phyloP scores from a whole-genome alignment of 2,329 filamentous ascomycete genomes.

The Davidsoniella eucalypti region DNA sequence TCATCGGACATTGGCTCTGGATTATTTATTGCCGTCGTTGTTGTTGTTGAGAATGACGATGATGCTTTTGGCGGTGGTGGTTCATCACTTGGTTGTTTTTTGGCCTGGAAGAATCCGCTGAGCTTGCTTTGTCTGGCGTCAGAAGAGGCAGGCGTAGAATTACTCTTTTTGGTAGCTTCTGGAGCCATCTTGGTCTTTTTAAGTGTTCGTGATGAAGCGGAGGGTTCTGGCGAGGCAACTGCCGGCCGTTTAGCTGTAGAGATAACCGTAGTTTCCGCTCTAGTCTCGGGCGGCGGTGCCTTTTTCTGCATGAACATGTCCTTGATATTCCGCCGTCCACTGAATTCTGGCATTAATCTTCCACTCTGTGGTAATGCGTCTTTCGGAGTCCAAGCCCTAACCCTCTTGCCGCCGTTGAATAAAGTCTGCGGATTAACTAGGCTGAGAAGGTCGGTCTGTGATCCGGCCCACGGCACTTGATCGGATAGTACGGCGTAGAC shows the following conservation, averaged over 20 bases:
- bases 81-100: slow-evolving; percentile 15
- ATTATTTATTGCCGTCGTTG: not conserved
- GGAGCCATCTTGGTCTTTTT: slow-evolving; percentile 8
- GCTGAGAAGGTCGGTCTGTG: slow-evolving; percentile 42
- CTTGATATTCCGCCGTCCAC: slow-evolving; percentile 67
- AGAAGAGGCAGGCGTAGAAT: not conserved
- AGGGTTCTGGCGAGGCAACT: slow-evolving; percentile 21
- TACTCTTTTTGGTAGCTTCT: slow-evolving; percentile 16
- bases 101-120: slow-evolving; percentile 65
- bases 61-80: slow-evolving; percentile 5
- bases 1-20: too few species aligned
- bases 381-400: slow-evolving; percentile 48
- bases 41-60: not conserved
- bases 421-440: slow-evolving; percentile 61
- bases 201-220: slow-evolving; percentile 17
- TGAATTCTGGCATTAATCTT: slow-evolving; percentile 74
- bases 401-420: slow-evolving; percentile 50
- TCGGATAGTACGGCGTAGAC: slow-evolving; percentile 61
- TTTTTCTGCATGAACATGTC: slow-evolving; percentile 61
- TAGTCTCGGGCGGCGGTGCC: not conserved
- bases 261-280: not conserved
- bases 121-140: slow-evolving; percentile 38
- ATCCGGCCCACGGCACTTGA: slow-evolving; percentile 40
- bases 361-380: slow-evolving; percentile 61
- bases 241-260: slow-evolving; percentile 4